phyloP scores from a whole-genome alignment of 345 rosid genomes.

The Lumnitzera racemosa region DNA sequence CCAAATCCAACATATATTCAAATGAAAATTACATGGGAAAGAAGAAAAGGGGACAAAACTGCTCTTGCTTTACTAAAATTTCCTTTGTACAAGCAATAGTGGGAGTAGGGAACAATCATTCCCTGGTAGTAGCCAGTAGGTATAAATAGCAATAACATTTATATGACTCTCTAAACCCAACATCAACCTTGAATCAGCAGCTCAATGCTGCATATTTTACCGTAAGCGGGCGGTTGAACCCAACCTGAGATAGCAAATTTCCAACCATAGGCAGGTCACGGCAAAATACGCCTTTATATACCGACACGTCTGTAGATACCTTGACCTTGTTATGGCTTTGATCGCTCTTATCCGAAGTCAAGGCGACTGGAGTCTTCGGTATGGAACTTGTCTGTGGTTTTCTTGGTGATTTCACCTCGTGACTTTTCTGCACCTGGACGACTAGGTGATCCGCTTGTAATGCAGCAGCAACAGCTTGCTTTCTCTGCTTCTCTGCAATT shows the following conservation, averaged over 20 bases:
- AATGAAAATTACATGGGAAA: too few species aligned
- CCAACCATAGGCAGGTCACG: conserved; percentile 80
- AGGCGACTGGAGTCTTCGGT: not conserved
- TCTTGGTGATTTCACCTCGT: conserved; percentile 13
- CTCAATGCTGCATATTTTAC: conserved; percentile 82
- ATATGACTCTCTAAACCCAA: conserved; percentile 26
- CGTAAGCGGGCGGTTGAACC: conserved; percentile 67
- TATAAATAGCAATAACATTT: not conserved
- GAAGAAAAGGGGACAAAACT: too few species aligned
- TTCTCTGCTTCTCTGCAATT: conserved; percentile 53
- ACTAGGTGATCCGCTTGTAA: conserved; percentile 40
- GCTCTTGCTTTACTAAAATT: too few species aligned
- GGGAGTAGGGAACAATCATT: too few species aligned
- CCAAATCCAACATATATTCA: too few species aligned
- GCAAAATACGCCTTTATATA: conserved; percentile 71
- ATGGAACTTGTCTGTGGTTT: conserved; percentile 9
- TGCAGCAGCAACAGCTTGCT: conserved; percentile 33
- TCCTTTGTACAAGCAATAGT: too few species aligned
- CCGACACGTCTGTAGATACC: conserved; percentile 31
- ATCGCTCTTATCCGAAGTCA: conserved; percentile 12
- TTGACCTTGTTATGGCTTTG: conserved; percentile 11
- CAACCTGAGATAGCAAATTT: conserved; percentile 61
- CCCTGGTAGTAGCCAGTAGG: too few species aligned
- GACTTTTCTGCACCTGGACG: conserved; percentile 31
- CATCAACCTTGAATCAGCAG: conserved; percentile 41